A percentile compares a stretch with the other conserved stretches of the same genome.
Evolutionary conservation across 257 asterid species (phyloP).

Genomic region (Solanum rostratum): DNA sequence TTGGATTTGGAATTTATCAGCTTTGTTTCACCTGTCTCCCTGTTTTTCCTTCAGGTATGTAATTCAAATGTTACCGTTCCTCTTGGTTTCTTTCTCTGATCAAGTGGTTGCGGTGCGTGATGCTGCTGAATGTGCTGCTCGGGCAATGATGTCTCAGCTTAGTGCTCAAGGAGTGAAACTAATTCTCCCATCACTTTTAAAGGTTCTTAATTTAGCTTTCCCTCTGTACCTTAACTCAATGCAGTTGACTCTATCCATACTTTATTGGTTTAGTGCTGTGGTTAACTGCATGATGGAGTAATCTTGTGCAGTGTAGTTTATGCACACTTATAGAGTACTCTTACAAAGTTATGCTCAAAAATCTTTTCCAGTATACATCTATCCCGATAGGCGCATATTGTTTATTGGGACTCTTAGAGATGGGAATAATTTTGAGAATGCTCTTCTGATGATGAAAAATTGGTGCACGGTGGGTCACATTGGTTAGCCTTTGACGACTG

Average conservation of each 20-base stretch:
- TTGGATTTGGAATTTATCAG: neutral
- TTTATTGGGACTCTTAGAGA: neutral
- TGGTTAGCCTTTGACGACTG: neutral
- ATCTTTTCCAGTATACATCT: neutral
- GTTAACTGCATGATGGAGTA: neutral
- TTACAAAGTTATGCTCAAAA: neutral
- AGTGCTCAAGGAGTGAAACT: slow-evolving; percentile 97
- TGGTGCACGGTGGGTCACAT: neutral
- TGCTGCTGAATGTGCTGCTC: slow-evolving; percentile 99
- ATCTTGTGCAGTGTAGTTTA: neutral
- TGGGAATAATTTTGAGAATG: neutral
- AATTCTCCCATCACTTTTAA: slow-evolving; percentile 93
- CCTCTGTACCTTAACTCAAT: neutral
- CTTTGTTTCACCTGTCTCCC: neutral
- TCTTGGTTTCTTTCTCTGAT: slow-evolving; percentile 86
- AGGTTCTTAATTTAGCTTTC: slow-evolving; percentile 36
- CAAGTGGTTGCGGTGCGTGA: slow-evolving; percentile 97
- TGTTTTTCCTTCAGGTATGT: slow-evolving; percentile 52
- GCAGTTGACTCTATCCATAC: neutral
- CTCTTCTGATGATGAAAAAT: neutral
- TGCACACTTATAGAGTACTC: neutral
- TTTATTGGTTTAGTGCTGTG: neutral
- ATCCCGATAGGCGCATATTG: neutral
- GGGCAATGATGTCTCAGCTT: slow-evolving; percentile 99
- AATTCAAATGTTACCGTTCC: slow-evolving; percentile 84